Percentiles rank a stretch among this genome's conserved stretches.
Evolutionary conservation across 257 asterid genomes (phyloP).

Genomic region (Primulina eburnea): DNA sequence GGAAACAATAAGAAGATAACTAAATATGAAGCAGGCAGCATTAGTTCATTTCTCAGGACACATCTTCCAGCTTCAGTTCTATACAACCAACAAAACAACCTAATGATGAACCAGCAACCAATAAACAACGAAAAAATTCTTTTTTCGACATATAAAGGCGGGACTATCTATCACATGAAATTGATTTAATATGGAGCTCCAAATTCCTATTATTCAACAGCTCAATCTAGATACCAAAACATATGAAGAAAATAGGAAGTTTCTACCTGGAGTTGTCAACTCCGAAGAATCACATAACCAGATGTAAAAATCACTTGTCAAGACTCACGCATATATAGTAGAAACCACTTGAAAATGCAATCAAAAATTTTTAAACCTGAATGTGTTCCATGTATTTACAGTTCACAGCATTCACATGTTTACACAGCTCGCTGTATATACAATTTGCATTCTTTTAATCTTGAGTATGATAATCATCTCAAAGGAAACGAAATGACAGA

Average conservation of each 20-base stretch:
- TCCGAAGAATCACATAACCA: not conserved
- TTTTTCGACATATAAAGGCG: not conserved
- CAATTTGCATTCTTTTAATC: too few species aligned
- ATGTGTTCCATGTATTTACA: too few species aligned
- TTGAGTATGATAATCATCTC: too few species aligned
- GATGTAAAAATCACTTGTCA: not conserved
- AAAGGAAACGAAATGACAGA: too few species aligned
- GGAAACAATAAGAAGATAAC: not conserved
- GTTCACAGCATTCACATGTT: too few species aligned
- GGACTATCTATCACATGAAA: not conserved
- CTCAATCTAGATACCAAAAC: not conserved
- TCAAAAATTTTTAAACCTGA: too few species aligned
- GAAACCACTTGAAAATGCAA: too few species aligned
- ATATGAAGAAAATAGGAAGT: conserved; percentile 3
- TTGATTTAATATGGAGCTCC: not conserved
- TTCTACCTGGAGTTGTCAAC: not conserved
- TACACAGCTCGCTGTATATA: too few species aligned
- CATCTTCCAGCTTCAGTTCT: conserved; percentile 5
- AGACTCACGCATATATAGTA: too few species aligned
- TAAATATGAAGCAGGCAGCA: conserved; percentile 4
- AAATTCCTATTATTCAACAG: conserved; percentile 2
- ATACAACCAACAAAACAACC: not conserved
- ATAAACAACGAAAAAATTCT: not conserved
- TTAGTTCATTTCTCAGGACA: not conserved
- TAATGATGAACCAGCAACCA: not conserved